Evolutionary conservation across 495 filamentous ascomycete genomes (phyloP).

Genomic region (Annulohypoxylon nitens): DNA sequence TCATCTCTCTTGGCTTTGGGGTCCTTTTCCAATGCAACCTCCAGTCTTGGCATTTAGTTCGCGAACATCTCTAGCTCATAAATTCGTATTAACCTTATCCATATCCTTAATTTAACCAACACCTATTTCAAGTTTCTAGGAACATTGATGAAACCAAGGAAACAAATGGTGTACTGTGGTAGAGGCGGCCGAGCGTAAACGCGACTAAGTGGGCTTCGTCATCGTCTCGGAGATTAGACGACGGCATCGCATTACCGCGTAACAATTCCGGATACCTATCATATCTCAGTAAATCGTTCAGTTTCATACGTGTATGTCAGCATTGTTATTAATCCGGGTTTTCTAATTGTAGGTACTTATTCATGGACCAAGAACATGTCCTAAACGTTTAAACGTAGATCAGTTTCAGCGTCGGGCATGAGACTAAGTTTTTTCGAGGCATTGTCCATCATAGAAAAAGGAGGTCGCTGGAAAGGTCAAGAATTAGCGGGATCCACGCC

Average conservation of each 20-base stretch:
- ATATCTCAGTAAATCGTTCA: not conserved
- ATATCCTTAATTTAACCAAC: constrained; percentile 8
- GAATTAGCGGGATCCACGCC: constrained; percentile 36
- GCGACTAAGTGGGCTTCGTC: not conserved
- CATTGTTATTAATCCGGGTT: not conserved
- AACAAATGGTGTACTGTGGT: constrained; percentile 8
- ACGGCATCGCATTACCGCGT: constrained; percentile 6
- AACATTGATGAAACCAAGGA: not conserved
- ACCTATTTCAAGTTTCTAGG: constrained; percentile 1
- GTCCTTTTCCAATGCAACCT: constrained; percentile 16
- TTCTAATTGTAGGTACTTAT: not conserved
- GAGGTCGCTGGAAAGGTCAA: constrained; percentile 23
- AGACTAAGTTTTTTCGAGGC: constrained; percentile 21
- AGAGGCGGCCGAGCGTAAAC: not conserved
- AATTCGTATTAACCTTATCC: constrained; percentile 20
- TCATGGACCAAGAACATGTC: not conserved
- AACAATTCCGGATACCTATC: constrained; percentile 17
- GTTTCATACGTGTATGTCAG: constrained; percentile 25
- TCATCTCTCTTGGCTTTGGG: constrained; percentile 10
- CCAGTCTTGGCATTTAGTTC: constrained; percentile 39
- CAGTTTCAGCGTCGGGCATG: constrained; percentile 36
- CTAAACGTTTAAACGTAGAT: constrained; percentile 18
- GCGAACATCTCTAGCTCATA: constrained; percentile 22
- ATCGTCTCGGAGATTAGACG: constrained; percentile 22
- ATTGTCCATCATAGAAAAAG: constrained; percentile 10